Conservation (phyloP, 305 asterid species). For the Fraxinus platypoda region DNA sequence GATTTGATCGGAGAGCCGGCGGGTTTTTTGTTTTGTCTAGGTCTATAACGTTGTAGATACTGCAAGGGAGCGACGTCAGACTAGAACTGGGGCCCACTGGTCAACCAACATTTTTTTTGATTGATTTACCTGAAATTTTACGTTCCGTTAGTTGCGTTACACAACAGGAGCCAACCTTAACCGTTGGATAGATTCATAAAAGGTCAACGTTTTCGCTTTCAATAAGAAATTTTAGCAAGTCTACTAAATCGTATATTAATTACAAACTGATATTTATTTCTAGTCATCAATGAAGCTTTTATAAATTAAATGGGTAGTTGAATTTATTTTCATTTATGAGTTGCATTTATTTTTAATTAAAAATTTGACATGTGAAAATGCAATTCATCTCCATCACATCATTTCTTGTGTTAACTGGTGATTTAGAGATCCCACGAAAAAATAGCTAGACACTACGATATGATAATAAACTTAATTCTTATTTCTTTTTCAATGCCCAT, state of each 20-base stretch:
- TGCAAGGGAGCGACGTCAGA: slow-evolving; percentile 28
- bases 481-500: not conserved
- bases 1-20: slow-evolving; percentile 36
- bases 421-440: not conserved
- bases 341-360: not conserved
- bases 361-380: not conserved
- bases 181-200: not conserved
- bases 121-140: not conserved
- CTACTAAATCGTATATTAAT: not conserved
- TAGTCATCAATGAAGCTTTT: not conserved
- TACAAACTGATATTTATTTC: not conserved
- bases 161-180: not conserved
- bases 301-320: not conserved
- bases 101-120: not conserved
- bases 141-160: not conserved
- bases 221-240: not conserved
- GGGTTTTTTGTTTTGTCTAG: slow-evolving; percentile 21
- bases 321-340: not conserved
- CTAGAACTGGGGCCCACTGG: not conserved
- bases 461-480: not conserved
- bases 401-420: not conserved
- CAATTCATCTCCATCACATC: not conserved
- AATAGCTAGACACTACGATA: not conserved
- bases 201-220: not conserved
- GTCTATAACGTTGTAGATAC: not conserved